A percentile compares a stretch with the other conserved stretches of the same genome.
Evolutionary conservation across 768 basidiomycete genomes (phyloP).

Genomic region (Rhizopogon sp.): DNA sequence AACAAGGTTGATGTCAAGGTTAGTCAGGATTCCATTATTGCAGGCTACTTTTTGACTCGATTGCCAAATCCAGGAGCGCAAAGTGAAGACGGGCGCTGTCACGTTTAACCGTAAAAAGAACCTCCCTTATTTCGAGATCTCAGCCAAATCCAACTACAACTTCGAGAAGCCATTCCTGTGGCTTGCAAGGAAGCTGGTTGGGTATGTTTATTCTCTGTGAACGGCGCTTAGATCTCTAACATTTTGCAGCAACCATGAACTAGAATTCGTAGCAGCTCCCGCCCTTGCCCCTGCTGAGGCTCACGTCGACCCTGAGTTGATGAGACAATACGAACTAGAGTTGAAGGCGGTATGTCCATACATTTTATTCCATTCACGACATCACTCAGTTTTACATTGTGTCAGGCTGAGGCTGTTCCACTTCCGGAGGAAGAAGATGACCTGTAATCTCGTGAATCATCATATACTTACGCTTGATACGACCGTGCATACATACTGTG

Average conservation of each 20-base stretch:
- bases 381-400: constrained; percentile 9
- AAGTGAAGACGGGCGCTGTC: constrained; percentile 97
- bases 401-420: constrained; percentile 82
- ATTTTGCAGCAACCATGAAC: constrained; percentile 59
- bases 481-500: constrained; percentile 15
- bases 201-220: constrained; percentile 45
- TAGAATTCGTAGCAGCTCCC: constrained; percentile 97
- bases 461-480: constrained; percentile 14
- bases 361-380: neutral
- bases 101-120: constrained; percentile 99
- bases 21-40: constrained; percentile 16
- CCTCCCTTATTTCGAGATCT: constrained; percentile 99
- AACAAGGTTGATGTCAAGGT: constrained; percentile 99
- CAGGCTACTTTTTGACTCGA: constrained; percentile 5
- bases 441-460: constrained; percentile 38
- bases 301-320: constrained; percentile 69
- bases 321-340: constrained; percentile 76
- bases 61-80: constrained; percentile 72
- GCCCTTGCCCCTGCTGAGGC: constrained; percentile 95
- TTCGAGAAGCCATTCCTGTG: constrained; percentile 99
- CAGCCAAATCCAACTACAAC: constrained; percentile 99
- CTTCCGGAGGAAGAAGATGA: constrained; percentile 98
- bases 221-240: neutral
- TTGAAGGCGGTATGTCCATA: constrained; percentile 51
- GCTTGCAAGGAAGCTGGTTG: constrained; percentile 97